A percentile compares a stretch with the other conserved stretches of the same genome.
These are phyloP conservation scores for Monosporascus sp. DNA, from an alignment of 2,329 filamentous ascomycete genomes.

Conservation along the genomic window DNA sequence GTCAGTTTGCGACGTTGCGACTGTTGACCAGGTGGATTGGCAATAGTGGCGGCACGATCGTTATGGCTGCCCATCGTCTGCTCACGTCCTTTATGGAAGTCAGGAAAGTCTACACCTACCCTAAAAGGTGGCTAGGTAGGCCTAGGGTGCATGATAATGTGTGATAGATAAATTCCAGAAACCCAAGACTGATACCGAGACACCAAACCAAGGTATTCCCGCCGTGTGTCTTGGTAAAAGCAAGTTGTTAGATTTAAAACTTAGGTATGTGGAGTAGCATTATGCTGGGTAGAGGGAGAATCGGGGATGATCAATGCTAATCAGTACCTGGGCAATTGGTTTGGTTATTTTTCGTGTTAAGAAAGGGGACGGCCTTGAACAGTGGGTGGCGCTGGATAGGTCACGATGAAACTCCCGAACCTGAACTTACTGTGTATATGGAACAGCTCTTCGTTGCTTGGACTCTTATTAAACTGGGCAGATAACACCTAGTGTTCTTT, in stretches of 20 bases:
- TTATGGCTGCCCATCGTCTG: not conserved
- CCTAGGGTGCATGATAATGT: not conserved
- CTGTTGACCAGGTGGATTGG: slow-evolving; percentile 33
- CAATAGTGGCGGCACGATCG: slow-evolving; percentile 10
- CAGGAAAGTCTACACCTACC: not conserved
- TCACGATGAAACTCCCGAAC: not conserved
- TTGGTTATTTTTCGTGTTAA: not conserved
- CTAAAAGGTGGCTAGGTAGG: not conserved
- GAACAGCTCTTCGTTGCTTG: not conserved
- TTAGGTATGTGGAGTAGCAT: not conserved
- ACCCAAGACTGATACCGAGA: not conserved
- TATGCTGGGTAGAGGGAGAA: not conserved
- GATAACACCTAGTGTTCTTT: not conserved
- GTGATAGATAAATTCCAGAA: not conserved
- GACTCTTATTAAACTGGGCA: not conserved
- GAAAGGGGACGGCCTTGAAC: not conserved
- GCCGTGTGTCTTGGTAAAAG: not conserved
- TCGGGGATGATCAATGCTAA: not conserved
- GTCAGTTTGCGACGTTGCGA: slow-evolving; percentile 56
- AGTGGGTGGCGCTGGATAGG: not conserved
- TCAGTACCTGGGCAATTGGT: not conserved
- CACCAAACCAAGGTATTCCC: not conserved
- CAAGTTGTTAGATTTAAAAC: not conserved
- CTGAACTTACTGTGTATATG: not conserved
- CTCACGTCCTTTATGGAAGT: not conserved